phyloP scores from a whole-genome alignment of 768 basidiomycete species.

The Serendipita sp. region DNA sequence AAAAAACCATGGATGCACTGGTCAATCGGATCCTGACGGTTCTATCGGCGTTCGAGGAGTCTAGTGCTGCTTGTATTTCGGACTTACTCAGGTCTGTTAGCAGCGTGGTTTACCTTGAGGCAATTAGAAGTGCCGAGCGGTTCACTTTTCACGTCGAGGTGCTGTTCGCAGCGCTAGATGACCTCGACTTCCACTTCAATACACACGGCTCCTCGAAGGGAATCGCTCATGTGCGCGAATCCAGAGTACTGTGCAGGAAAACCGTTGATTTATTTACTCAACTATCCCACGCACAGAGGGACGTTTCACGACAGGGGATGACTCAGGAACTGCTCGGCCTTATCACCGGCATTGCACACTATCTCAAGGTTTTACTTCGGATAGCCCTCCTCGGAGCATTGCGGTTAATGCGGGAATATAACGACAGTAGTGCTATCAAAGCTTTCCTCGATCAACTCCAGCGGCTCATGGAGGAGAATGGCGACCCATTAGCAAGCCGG shows the following conservation, averaged over 20 bases:
- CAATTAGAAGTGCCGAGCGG: constrained; percentile 95
- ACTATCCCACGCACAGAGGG: constrained; percentile 21
- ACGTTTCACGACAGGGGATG: constrained; percentile 60
- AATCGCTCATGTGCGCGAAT: constrained; percentile 96
- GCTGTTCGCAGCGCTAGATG: constrained; percentile 91
- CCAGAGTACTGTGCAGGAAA: constrained; percentile 95
- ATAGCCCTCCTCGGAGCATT: constrained; percentile 93
- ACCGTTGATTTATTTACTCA: constrained; percentile 96
- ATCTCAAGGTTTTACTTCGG: constrained; percentile 96
- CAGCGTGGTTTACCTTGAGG: constrained; percentile 89
- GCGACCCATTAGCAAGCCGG: constrained; percentile 60
- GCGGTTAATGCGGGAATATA: constrained; percentile 84
- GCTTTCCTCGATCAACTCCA: constrained; percentile 89
- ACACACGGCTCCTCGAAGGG: constrained; percentile 28
- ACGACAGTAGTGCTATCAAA: constrained; percentile 65
- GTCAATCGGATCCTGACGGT: constrained; percentile 33
- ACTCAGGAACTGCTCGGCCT: constrained; percentile 92
- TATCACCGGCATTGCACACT: constrained; percentile 97
- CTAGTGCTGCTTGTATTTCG: constrained; percentile 96
- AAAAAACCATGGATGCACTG: neutral
- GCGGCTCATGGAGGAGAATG: constrained; percentile 72
- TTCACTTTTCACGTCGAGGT: constrained; percentile 98
- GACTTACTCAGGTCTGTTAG: constrained; percentile 98
- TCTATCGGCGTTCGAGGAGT: constrained; percentile 94
- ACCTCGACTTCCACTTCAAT: constrained; percentile 74